Percentiles rank a stretch among this genome's conserved stretches.
phyloP scores from a whole-genome alignment of 2,329 filamentous ascomycete genomes.

The Microcyclosporella mali region DNA sequence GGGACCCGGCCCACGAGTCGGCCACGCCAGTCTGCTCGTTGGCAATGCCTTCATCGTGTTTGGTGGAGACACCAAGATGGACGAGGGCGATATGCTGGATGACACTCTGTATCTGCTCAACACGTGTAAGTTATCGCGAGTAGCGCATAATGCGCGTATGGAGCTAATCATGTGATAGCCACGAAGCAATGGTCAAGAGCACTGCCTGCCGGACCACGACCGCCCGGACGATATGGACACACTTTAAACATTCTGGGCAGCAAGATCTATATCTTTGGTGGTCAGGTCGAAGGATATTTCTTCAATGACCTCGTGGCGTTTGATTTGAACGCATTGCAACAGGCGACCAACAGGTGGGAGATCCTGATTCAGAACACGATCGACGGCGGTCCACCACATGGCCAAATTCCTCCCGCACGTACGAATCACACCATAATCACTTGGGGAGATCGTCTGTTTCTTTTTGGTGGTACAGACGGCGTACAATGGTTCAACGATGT shows the following conservation, averaged over 20 bases:
- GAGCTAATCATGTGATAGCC: slow-evolving; percentile 48
- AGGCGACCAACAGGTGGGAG: slow-evolving; percentile 88
- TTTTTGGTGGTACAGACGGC: slow-evolving; percentile 97
- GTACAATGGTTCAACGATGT: slow-evolving; percentile 98
- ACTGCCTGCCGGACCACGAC: slow-evolving; percentile 76
- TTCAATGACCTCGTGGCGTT: slow-evolving; percentile 97
- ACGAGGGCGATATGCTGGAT: slow-evolving; percentile 83
- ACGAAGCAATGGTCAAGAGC: slow-evolving; percentile 97
- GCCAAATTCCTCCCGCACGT: slow-evolving; percentile 73
- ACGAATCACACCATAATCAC: slow-evolving; percentile 93
- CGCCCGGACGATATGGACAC: slow-evolving; percentile 89
- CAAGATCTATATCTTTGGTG: slow-evolving; percentile 95
- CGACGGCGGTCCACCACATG: slow-evolving; percentile 52
- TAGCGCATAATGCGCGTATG: neutral
- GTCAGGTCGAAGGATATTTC: slow-evolving; percentile 93
- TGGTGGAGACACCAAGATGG: slow-evolving; percentile 94
- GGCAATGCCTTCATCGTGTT: slow-evolving; percentile 99
- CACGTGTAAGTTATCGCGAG: slow-evolving; percentile 65
- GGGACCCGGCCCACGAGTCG: slow-evolving; percentile 88
- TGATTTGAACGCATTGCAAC: slow-evolving; percentile 89
- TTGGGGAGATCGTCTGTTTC: slow-evolving; percentile 85
- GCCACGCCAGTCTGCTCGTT: slow-evolving; percentile 86
- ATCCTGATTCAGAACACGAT: slow-evolving; percentile 74
- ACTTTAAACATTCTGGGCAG: slow-evolving; percentile 94
- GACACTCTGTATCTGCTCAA: slow-evolving; percentile 95